A percentile compares a stretch with the other conserved stretches of the same genome.
Evolutionary conservation across 2,329 filamentous ascomycete genomes (phyloP).

Genomic region (Fusarium vanettenii): DNA sequence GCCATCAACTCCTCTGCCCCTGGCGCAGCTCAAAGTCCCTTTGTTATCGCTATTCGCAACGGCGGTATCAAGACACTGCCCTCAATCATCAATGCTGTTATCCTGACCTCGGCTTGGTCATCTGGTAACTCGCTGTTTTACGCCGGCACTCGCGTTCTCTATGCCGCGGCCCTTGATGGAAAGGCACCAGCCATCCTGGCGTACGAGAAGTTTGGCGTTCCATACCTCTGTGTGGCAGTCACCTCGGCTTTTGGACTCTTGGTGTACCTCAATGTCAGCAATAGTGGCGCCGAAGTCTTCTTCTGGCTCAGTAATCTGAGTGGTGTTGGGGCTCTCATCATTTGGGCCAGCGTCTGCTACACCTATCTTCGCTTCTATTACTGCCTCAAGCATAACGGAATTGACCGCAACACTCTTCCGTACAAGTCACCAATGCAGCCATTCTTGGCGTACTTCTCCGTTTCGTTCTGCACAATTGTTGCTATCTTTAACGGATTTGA

Average conservation of each 20-base stretch:
- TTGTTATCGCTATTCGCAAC: slow-evolving; percentile 75
- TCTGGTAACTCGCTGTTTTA: slow-evolving; percentile 72
- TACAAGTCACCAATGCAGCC: neutral
- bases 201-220: slow-evolving; percentile 21
- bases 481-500: slow-evolving; percentile 3
- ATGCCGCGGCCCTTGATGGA: slow-evolving; percentile 73
- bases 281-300: neutral
- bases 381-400: slow-evolving; percentile 2
- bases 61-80: slow-evolving; percentile 73
- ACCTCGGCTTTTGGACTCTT: slow-evolving; percentile 9
- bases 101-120: slow-evolving; percentile 74
- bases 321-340: neutral
- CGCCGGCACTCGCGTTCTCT: slow-evolving; percentile 76
- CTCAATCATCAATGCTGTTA: slow-evolving; percentile 75
- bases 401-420: neutral
- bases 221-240: slow-evolving; percentile 18
- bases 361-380: slow-evolving; percentile 7
- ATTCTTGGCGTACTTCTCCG: neutral
- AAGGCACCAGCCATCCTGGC: slow-evolving; percentile 59
- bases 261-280: slow-evolving; percentile 18
- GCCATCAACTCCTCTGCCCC: slow-evolving; percentile 65
- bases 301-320: slow-evolving; percentile 4
- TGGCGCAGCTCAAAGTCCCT: slow-evolving; percentile 59
- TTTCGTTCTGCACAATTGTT: neutral
- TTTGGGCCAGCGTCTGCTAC: neutral